These are phyloP conservation scores for Durotheca rogersii DNA, from an alignment of 495 filamentous ascomycete genomes.

Conservation along the genomic window DNA sequence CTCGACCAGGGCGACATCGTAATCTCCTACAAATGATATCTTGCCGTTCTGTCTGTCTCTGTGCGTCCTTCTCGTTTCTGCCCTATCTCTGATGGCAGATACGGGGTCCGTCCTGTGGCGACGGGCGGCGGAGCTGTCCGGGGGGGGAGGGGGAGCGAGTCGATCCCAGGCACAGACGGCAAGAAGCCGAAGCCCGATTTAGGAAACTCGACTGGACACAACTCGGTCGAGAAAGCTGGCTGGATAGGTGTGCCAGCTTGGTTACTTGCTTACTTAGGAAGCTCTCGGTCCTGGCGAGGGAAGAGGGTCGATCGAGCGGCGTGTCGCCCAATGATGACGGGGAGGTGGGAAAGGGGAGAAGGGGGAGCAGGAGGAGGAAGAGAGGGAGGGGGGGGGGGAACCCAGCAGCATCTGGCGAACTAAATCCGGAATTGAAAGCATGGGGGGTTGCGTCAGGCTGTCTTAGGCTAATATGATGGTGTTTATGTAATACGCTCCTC, in stretches of 20 bases:
- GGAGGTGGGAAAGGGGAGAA: neutral
- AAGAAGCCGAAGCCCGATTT: constrained; percentile 8
- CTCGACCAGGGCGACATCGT: no score
- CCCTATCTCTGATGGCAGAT: neutral
- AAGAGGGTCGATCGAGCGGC: no score
- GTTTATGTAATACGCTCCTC: no score
- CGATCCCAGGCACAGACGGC: constrained; percentile 14
- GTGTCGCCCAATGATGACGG: no score
- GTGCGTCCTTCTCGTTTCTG: constrained; percentile 8
- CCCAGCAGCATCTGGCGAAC: no score
- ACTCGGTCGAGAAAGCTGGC: neutral
- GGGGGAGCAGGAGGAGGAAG: neutral
- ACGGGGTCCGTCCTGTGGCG: constrained; percentile 29
- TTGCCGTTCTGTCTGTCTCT: no score
- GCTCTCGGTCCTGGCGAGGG: constrained; percentile 18
- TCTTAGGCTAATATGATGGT: no score
- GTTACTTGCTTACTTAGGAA: constrained; percentile 20
- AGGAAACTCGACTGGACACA: constrained; percentile 20
- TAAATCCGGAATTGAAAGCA: no score
- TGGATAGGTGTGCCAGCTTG: neutral
- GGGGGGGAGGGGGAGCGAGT: constrained; percentile 12
- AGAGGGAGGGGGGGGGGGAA: neutral
- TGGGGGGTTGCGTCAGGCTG: no score
- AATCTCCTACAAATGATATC: no score
- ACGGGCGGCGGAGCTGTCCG: no score